These are phyloP conservation scores for Volvox africanus DNA, from an alignment of 139 green algal genomes.

Conservation along the genomic window DNA sequence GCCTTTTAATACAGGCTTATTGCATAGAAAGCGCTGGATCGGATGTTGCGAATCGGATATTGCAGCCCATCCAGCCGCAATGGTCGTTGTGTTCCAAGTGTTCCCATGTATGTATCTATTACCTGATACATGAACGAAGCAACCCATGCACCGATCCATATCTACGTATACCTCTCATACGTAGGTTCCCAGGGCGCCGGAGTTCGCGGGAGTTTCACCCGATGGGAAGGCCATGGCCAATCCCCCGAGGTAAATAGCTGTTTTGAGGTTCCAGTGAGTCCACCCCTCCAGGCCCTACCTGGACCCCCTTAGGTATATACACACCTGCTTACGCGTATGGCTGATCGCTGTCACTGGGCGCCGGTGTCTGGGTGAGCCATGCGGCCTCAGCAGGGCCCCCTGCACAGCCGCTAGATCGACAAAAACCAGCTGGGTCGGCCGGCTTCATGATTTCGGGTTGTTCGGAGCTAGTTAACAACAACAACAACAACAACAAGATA, in stretches of 20 bases:
- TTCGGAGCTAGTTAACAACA: too few species aligned
- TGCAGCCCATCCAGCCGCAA: neutral
- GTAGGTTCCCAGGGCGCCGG: slow-evolving; percentile 43
- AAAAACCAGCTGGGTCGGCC: too few species aligned
- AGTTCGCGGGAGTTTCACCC: slow-evolving; percentile 49
- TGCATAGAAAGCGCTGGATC: neutral
- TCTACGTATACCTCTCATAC: neutral
- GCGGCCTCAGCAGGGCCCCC: too few species aligned
- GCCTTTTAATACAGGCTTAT: neutral
- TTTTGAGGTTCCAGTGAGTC: too few species aligned
- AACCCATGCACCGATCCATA: neutral
- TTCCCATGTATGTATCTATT: neutral
- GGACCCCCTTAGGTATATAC: too few species aligned
- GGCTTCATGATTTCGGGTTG: too few species aligned
- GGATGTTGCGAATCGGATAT: neutral
- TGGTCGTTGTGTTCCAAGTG: neutral
- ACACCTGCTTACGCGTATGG: too few species aligned
- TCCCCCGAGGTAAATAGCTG: neutral
- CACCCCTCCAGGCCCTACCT: too few species aligned
- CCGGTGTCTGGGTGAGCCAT: too few species aligned
- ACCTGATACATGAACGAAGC: neutral
- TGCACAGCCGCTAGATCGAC: too few species aligned
- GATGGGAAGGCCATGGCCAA: slow-evolving; percentile 54
- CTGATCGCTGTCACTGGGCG: too few species aligned
- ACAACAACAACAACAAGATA: too few species aligned